Evolutionary conservation across 176 grass and related monocot genomes (phyloP).

Genomic region (Leersia perrieri): DNA sequence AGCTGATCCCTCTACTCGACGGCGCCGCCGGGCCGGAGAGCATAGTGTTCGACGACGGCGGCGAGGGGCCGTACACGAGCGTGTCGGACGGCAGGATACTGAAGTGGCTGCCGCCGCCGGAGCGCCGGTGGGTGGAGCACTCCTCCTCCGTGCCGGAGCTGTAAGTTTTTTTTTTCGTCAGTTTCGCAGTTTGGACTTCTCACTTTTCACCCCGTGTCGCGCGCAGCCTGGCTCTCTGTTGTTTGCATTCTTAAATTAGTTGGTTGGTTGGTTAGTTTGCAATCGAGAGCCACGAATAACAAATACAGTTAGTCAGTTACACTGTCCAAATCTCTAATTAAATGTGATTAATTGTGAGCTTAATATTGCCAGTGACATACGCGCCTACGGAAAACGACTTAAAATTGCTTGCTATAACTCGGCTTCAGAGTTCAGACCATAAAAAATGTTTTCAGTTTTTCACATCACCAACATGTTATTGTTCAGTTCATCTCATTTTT

Average conservation of each 20-base stretch:
- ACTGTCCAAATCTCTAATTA: neutral
- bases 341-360: neutral
- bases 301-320: no score
- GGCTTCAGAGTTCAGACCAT: neutral
- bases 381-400: neutral
- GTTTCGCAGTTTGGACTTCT: no score
- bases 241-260: neutral
- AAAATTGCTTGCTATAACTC: neutral
- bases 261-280: neutral
- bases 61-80: constrained; percentile 47
- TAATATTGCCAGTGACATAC: neutral
- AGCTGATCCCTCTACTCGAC: neutral
- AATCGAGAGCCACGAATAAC: neutral
- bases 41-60: constrained; percentile 35
- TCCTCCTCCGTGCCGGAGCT: constrained; percentile 37
- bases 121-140: constrained; percentile 41
- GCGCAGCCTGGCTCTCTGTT: neutral
- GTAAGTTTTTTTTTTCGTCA: constrained; percentile 33
- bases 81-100: constrained; percentile 62
- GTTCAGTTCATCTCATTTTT: neutral
- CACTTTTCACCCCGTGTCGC: neutral
- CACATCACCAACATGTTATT: neutral
- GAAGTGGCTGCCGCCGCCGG: constrained; percentile 29
- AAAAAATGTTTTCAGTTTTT: neutral
- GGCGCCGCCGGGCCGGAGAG: constrained; percentile 51